These are phyloP conservation scores for Colletotrichum musicola DNA, from an alignment of 2,329 filamentous ascomycete genomes.

Conservation along the genomic window DNA sequence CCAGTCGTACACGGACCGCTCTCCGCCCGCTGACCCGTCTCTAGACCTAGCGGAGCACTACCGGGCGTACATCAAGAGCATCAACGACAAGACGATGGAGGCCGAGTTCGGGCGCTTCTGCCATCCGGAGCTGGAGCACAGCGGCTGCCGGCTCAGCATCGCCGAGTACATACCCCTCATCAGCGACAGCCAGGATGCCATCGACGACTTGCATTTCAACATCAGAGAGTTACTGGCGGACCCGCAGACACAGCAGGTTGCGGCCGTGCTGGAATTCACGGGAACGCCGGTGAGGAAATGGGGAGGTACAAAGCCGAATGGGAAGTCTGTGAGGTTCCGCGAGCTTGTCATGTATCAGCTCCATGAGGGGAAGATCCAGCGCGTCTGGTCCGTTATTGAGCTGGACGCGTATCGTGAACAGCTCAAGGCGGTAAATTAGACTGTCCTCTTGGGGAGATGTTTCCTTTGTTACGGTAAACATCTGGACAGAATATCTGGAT, in stretches of 20 bases:
- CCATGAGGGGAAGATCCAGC: conserved; percentile 47
- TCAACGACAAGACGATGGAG: conserved; percentile 48
- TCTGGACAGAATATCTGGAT: too few species aligned
- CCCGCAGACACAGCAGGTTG: conserved; percentile 46
- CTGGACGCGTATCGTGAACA: conserved; percentile 42
- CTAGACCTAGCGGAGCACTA: conserved; percentile 40
- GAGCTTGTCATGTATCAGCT: conserved; percentile 53
- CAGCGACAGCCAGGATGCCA: conserved; percentile 44
- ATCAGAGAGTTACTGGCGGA: conserved; percentile 47
- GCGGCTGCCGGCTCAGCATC: conserved; percentile 42
- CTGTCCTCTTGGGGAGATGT: too few species aligned
- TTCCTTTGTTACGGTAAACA: too few species aligned
- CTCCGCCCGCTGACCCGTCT: background rate
- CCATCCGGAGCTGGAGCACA: conserved; percentile 46
- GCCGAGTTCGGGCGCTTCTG: conserved; percentile 44
- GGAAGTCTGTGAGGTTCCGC: conserved; percentile 44
- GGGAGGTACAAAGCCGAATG: conserved; percentile 46
- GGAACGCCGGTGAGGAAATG: conserved; percentile 46
- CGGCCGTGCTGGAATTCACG: conserved; percentile 47
- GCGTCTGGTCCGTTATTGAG: conserved; percentile 50
- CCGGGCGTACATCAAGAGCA: conserved; percentile 46
- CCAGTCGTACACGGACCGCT: background rate
- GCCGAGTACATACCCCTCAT: conserved; percentile 47
- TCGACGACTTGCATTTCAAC: conserved; percentile 45
- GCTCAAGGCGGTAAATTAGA: background rate